Base-by-base conservation (phyloP, 108 stramenopile species). In the Pseudonitzschia multiseries region DNA sequence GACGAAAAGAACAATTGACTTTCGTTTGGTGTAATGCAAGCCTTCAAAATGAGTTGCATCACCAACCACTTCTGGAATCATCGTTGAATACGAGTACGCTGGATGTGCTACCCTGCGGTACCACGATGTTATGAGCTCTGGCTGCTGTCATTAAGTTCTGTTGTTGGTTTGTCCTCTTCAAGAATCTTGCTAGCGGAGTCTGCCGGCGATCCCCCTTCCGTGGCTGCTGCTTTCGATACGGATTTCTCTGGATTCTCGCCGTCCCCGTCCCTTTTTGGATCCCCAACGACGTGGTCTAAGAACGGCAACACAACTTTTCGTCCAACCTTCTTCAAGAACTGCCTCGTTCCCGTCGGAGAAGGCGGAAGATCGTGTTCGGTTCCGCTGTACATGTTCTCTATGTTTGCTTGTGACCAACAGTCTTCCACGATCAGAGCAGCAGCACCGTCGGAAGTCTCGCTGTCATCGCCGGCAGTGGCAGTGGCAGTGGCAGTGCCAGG, bases 201-300 rank as follows among this genome's bases (percentile, higher is more conserved):
- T n/a, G n/a, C n/a, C n/a, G n/a, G n/a, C n/a, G n/a, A 42, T 10
- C 10, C 42, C 42, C 40, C 13, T 20, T 40, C 6, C 15, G 26
- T 28, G 33, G 0, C 18, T 31, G 32, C 0, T 33, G 33, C 2
- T 62, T 62, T 33, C 12, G 61, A 18, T 33, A 33, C 18, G 1
- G 18, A 10, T 26, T 61, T 61, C 26, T 31, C 59, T 26, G 12
- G 28, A 61, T 17, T 26, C 18, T 44, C 26, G 43, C 12, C 33
- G 31, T 22, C 26, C 9, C 20, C 26, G 43, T 6, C 18, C 13
- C 12, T 14, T 14, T 48, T 48, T 41, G 31, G 26, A 73, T 80
- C 79, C 18, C 79, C 79, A 4, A 80, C 79, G 14, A 74, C 70
- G 44, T 80, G 79, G 70, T 80, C 79, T 48, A 80, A 67, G 51